Evolutionary conservation across 1,284 basidiomycete species (phyloP).

Genomic region (Sparassis latifolia): DNA sequence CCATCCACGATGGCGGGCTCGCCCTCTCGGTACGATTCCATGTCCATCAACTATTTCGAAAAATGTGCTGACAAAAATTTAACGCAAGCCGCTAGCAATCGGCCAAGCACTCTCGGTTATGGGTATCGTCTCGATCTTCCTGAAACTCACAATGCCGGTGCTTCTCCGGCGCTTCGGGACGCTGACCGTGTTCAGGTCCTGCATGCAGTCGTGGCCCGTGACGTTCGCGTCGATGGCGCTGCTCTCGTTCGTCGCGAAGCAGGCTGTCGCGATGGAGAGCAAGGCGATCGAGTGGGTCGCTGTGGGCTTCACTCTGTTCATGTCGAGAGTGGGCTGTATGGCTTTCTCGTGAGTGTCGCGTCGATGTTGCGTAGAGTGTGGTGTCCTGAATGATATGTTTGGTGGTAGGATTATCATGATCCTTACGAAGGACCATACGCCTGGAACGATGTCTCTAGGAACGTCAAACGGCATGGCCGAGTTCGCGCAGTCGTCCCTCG

Average conservation of each 20-base stretch:
- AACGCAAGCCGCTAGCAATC: conserved; percentile 46
- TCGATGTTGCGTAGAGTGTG: not conserved
- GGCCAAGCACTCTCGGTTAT: conserved; percentile 48
- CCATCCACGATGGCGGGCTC: conserved; percentile 50
- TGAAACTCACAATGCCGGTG: conserved; percentile 31
- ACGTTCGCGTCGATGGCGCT: conserved; percentile 30
- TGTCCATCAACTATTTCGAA: not conserved
- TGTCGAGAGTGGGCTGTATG: conserved; percentile 28
- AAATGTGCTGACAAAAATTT: conserved; percentile 1
- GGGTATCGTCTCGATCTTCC: conserved; percentile 29
- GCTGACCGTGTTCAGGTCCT: conserved; percentile 25
- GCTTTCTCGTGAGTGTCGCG: conserved; percentile 31
- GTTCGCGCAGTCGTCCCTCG: conserved; percentile 47
- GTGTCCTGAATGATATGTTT: not conserved
- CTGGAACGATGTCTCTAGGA: conserved; percentile 46
- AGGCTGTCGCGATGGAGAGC: conserved; percentile 8
- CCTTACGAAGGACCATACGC: conserved; percentile 47
- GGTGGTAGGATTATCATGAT: conserved; percentile 50
- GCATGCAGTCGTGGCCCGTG: conserved; percentile 29
- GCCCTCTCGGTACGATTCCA: conserved; percentile 42
- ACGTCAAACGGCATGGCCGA: conserved; percentile 60
- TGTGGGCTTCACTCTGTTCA: conserved; percentile 26
- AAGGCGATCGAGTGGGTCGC: conserved; percentile 27
- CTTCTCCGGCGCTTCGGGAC: conserved; percentile 28
- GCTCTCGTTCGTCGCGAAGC: conserved; percentile 23